Percentiles rank a stretch among this genome's conserved stretches.
phyloP scores from a whole-genome alignment of 202 grass and related monocot genomes.

The Setaria viridis region DNA sequence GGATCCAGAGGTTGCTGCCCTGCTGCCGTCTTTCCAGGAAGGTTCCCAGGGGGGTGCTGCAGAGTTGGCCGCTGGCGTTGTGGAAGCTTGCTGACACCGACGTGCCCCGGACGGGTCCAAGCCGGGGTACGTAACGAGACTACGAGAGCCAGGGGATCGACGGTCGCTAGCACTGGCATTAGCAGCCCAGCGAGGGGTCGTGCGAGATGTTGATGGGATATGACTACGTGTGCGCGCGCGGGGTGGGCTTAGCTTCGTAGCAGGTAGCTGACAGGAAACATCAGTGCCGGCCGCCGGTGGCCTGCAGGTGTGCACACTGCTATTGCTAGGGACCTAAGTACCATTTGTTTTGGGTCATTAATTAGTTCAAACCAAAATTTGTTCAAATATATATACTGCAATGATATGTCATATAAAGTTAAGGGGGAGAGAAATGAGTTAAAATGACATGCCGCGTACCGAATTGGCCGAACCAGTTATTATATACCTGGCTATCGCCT shows the following conservation, averaged over 20 bases:
- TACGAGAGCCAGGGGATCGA: background rate
- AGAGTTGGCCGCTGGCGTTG: background rate
- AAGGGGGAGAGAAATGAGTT: no score
- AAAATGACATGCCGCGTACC: no score
- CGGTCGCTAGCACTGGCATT: background rate
- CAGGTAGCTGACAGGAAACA: slow-evolving; percentile 2
- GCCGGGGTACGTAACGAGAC: background rate
- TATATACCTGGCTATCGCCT: no score
- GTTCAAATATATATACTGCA: no score
- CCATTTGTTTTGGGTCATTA: no score
- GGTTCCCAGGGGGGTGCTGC: slow-evolving; percentile 15
- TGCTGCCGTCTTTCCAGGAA: slow-evolving; percentile 30
- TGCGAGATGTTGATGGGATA: no score
- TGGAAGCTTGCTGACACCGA: slow-evolving; percentile 17
- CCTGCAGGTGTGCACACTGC: background rate
- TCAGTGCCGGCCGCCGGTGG: background rate
- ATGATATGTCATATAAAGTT: no score
- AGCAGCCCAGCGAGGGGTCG: background rate
- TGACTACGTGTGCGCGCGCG: background rate
- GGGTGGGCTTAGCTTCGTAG: background rate
- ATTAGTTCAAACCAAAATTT: no score
- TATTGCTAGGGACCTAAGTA: no score
- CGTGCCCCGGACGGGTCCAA: slow-evolving; percentile 1
- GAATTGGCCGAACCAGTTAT: no score
- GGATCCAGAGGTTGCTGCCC: background rate